A percentile compares a stretch with the other conserved stretches of the same genome.
Conservation (phyloP, 768 basidiomycete genomes). For the Auriculariales sp. region DNA sequence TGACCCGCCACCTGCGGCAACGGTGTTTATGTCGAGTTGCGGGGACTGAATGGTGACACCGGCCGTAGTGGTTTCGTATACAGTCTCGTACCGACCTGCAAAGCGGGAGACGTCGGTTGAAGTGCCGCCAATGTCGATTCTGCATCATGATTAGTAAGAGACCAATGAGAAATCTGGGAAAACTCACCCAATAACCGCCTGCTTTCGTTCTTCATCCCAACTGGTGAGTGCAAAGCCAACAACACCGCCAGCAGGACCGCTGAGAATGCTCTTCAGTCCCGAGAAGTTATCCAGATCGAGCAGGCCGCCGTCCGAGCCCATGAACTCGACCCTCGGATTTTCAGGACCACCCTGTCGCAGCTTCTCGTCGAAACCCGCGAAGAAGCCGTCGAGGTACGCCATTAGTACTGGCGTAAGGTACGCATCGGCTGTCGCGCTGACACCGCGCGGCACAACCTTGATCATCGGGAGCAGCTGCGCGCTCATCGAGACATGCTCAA, state of each 20-base stretch:
- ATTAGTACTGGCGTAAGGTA: slow-evolving; percentile 84
- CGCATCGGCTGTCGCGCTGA: slow-evolving; percentile 86
- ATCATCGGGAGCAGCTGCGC: slow-evolving; percentile 86
- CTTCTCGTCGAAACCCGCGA: slow-evolving; percentile 69
- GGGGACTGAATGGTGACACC: slow-evolving; percentile 87
- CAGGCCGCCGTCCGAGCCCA: slow-evolving; percentile 87
- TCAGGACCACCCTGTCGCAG: slow-evolving; percentile 42
- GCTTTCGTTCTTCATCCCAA: slow-evolving; percentile 59
- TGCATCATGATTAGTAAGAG: slow-evolving; percentile 15
- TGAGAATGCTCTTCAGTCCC: slow-evolving; percentile 84
- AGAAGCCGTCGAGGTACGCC: slow-evolving; percentile 84
- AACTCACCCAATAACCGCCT: slow-evolving; percentile 73
- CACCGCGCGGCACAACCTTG: slow-evolving; percentile 87
- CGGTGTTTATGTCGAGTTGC: slow-evolving; percentile 90
- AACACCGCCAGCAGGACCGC: slow-evolving; percentile 89
- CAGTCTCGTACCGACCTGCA: slow-evolving; percentile 79
- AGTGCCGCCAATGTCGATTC: slow-evolving; percentile 88
- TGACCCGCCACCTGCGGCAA: slow-evolving; percentile 90
- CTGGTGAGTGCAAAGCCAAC: slow-evolving; percentile 90
- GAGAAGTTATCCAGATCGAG: slow-evolving; percentile 74
- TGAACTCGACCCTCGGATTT: slow-evolving; percentile 65
- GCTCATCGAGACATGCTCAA: slow-evolving; percentile 78
- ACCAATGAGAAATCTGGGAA: neutral
- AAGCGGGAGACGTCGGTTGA: slow-evolving; percentile 92
- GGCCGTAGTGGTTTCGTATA: slow-evolving; percentile 92